Evolutionary conservation across 2,329 filamentous ascomycete genomes (phyloP), one percentile per base, ranked within the genome.

Genomic region (Talaromyces sp.): DNA sequence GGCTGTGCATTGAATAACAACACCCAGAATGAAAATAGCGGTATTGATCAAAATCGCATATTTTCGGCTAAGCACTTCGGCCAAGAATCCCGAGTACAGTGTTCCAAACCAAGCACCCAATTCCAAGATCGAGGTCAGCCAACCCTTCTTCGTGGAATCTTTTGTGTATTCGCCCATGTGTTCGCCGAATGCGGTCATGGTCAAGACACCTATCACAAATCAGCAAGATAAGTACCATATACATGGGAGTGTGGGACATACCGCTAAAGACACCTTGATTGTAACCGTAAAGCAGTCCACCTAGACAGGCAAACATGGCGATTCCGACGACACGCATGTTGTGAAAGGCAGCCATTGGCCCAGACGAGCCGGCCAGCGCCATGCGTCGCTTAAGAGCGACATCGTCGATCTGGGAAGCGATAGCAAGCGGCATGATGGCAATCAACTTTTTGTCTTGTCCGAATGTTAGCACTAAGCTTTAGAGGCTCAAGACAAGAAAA

Each of bases 21-120:
- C 86, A 11, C 88, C 88, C 38, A 91, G 82, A 17, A 92, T 76
- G 64, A 92, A 67, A 15, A 67, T 60, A 19, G 25, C 65, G 2
- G 65, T 67, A 19, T 64, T 67, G 29, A 67, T 27, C 59, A 67
- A 19, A 59, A 65, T 88, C 6, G 86, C 85, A 68, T 89, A 88
- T 75, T 92, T 92, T 56, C 91, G 83, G 1, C 88, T 90, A 59
- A 88, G 75, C 3, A 84, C 81, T 72, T 93, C 90, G 19, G 90
- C 90, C n/a, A 92, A 75, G 71, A 89, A 89, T 1, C 90, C 88
- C 2, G 86, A 90, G 47, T 89, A 81, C 2, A 93, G 76, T 0
- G 88, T 86, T 43, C 91, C 91, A n/a, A 91, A 73, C 90, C 90
- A 93, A 51, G 90, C 90, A 61, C 90, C 90, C 1, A 93, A 84